phyloP scores from a whole-genome alignment of 176 grass and related monocot genomes.

The Bonia amplexicaulis region DNA sequence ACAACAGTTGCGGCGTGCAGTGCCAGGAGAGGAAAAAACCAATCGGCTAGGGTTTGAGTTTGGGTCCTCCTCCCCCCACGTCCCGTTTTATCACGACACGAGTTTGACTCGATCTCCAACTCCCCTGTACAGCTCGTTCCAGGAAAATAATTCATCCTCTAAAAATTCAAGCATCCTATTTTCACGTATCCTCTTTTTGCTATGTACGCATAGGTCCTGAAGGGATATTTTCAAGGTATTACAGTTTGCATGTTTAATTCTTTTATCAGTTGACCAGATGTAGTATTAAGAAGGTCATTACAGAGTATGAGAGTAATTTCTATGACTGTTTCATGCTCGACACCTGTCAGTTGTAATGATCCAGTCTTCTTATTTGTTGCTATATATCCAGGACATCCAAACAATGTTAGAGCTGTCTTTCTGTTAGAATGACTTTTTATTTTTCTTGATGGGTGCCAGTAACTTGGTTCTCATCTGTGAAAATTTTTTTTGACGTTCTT shows the following conservation, averaged over 20 bases:
- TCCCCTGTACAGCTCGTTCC: too few species aligned
- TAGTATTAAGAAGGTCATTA: not conserved
- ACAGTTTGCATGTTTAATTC: slow-evolving; percentile 1
- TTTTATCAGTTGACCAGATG: not conserved
- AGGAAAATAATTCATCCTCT: too few species aligned
- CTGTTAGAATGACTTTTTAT: not conserved
- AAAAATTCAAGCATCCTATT: too few species aligned
- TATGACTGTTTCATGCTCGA: slow-evolving; percentile 13
- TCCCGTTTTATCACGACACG: too few species aligned
- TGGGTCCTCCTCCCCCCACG: too few species aligned
- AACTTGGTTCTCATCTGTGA: not conserved
- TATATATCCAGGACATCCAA: slow-evolving; percentile 12
- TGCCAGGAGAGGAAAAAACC: too few species aligned
- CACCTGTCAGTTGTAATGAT: not conserved
- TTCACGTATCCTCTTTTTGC: too few species aligned
- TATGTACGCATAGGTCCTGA: too few species aligned
- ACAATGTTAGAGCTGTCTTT: slow-evolving; percentile 16
- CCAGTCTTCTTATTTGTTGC: not conserved
- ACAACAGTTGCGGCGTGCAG: too few species aligned
- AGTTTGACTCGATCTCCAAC: too few species aligned
- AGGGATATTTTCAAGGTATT: too few species aligned
- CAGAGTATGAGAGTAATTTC: not conserved
- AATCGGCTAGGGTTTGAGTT: too few species aligned
- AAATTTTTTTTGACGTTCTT: not conserved
- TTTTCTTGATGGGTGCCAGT: not conserved